Conservation (phyloP, 257 asterid genomes). For the Salvia rosmarinus region DNA sequence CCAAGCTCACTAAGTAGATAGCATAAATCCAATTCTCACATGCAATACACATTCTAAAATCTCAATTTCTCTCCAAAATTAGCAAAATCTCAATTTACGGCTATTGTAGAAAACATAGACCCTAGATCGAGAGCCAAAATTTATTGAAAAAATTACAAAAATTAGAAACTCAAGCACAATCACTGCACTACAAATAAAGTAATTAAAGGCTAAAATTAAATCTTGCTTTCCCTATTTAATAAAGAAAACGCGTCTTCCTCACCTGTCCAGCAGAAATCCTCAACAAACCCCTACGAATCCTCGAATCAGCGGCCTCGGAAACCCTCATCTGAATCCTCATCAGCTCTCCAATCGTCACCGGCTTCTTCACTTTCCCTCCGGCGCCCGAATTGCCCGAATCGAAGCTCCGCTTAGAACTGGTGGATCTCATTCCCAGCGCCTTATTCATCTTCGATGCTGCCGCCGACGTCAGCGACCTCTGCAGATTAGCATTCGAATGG, state of each 20-base stretch:
- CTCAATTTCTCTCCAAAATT: constrained; percentile 9
- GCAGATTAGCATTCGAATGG: constrained; percentile 49
- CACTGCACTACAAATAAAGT: constrained; percentile 1
- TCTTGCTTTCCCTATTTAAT: background rate
- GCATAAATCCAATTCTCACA: background rate
- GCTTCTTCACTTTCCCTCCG: constrained; percentile 74
- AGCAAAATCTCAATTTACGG: background rate
- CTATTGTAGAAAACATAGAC: constrained; percentile 16
- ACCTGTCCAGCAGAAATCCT: constrained; percentile 99
- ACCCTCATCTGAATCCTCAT: constrained; percentile 91
- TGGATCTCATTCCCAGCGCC: constrained; percentile 92
- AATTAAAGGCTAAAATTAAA: constrained; percentile 14
- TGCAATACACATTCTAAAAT: constrained; percentile 22
- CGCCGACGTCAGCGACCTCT: constrained; percentile 84
- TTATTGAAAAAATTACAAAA: background rate
- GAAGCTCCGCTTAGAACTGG: constrained; percentile 54
- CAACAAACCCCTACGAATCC: constrained; percentile 90
- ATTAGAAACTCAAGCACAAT: constrained; percentile 3
- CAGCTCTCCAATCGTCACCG: constrained; percentile 82
- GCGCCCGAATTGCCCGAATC: constrained; percentile 57
- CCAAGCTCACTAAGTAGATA: constrained; percentile 21
- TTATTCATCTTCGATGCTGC: constrained; percentile 99
- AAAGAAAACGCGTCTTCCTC: background rate
- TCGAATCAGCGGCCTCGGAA: constrained; percentile 73
- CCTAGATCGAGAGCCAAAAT: constrained; percentile 30